Evolutionary conservation across 2,329 filamentous ascomycete species (phyloP), one percentile per base, ranked within the genome.

Genomic region (Aspergillus sp.): DNA sequence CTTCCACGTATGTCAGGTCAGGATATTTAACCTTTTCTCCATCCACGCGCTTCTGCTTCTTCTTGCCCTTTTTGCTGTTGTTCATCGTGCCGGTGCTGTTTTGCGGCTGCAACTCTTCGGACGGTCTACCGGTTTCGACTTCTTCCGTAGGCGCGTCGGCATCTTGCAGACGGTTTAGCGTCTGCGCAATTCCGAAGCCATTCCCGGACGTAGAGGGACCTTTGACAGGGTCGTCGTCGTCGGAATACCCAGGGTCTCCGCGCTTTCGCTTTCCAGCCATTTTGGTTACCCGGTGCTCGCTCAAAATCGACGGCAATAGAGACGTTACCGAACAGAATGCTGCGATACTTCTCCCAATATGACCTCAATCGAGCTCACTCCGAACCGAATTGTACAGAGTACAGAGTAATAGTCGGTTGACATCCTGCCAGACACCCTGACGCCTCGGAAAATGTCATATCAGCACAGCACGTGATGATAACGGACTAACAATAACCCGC

Each of bases 1-100:
- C 72, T 47, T 76, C 70, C 7, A 73, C 64, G 52, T 80, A 78
- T 7, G 69, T 72, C 41, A 82, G 71, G 27, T 70, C 65, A 2
- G 76, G 76, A 51, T 78, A 78, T 56, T 76, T 76, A 38, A 64
- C 63, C 52, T 70, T 73, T 38, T 69, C 64, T 2, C 67, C 66
- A 42, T 69, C 66, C 4, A 64, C 58, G 36, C 60, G 63, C 41
- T 59, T 65, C 54, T 54, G 65, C 51, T 64, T 64, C 28, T 53
- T 40, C 3, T 53, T 43, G 19, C 19, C 19, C 41, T 58, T 55
- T 40, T 51, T 43, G 19, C 19, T 19, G 19, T 19, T 19, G 27
- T 34, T 46, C 30, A 46, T 40, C 48, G 51, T 43, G 49, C 59
- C 43, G 8, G 19, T 7, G 4, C 10, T 10, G 49, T 56, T 42